Percentiles rank a stretch among this genome's conserved stretches.
These are phyloP conservation scores for Dioscorea alata DNA, from an alignment of 106 monocot genomes.

Conservation along the genomic window DNA sequence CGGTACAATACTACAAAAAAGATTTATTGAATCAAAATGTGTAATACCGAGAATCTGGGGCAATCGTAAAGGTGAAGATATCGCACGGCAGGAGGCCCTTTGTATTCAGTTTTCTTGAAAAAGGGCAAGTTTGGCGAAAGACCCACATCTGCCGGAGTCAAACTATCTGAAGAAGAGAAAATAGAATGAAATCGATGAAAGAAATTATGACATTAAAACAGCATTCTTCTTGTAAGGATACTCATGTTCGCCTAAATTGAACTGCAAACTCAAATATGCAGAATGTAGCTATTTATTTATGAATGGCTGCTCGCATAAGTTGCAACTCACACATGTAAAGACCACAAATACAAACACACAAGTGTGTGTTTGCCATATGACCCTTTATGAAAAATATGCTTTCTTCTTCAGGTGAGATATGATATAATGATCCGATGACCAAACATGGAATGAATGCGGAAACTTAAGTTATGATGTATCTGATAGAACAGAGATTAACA, in stretches of 20 bases:
- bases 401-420: too few relatives aligned
- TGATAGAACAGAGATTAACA: too few relatives aligned
- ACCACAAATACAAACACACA: too few relatives aligned
- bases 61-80: constrained; percentile 38
- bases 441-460: too few relatives aligned
- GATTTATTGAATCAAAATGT: not conserved
- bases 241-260: not conserved
- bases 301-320: too few relatives aligned
- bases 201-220: too few relatives aligned
- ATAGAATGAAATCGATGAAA: not conserved
- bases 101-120: constrained; percentile 10
- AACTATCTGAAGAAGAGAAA: constrained; percentile 22
- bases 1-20: not conserved
- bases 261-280: not conserved
- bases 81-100: constrained; percentile 20
- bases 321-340: too few relatives aligned
- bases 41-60: constrained; percentile 31
- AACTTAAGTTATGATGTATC: too few relatives aligned
- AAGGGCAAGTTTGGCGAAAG: constrained; percentile 22
- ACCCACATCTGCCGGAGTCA: constrained; percentile 41
- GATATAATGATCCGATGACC: too few relatives aligned
- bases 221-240: not conserved
- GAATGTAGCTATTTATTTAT: not conserved
- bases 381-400: too few relatives aligned
- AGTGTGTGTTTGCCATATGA: too few relatives aligned